Percentiles rank a stretch among this genome's conserved stretches.
Conservation (phyloP, 805 yeast species). For the Scheffersomyces stipitis region DNA sequence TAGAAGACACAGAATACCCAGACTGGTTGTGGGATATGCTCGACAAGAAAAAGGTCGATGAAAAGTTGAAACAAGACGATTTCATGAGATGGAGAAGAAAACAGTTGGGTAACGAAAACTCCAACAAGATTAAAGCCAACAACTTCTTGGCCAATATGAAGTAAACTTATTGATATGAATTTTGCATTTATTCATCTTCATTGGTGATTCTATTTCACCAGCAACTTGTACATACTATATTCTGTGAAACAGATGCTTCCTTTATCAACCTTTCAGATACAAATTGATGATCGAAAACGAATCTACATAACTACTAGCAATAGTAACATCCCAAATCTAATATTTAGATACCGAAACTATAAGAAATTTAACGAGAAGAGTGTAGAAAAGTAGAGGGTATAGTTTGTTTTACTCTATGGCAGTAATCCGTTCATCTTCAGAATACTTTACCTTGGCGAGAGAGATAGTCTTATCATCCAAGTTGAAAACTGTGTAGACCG, state of each 20-base stretch:
- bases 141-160: conserved; percentile 70
- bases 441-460: conserved; percentile 22
- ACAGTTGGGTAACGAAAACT: conserved; percentile 65
- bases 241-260: too few species aligned
- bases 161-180: too few species aligned
- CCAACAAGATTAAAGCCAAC: conserved; percentile 68
- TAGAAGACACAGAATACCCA: conserved; percentile 87
- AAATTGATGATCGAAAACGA: too few species aligned
- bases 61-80: conserved; percentile 57
- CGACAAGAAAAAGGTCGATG: conserved; percentile 62
- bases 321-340: too few species aligned
- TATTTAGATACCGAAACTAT: too few species aligned
- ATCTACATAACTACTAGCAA: too few species aligned
- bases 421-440: conserved; percentile 10
- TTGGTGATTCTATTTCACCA: too few species aligned
- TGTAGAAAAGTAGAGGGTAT: too few species aligned
- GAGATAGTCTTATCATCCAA: conserved; percentile 24
- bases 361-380: too few species aligned
- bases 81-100: conserved; percentile 64
- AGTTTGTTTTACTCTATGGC: conserved; percentile 4
- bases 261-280: too few species aligned
- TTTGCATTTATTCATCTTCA: too few species aligned
- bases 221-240: too few species aligned
- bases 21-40: conserved; percentile 90
- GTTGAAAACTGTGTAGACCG: conserved; percentile 25